A percentile compares a stretch with the other conserved stretches of the same genome.
Conservation (phyloP, 2,329 filamentous ascomycete species). For the Knufia petricola region DNA sequence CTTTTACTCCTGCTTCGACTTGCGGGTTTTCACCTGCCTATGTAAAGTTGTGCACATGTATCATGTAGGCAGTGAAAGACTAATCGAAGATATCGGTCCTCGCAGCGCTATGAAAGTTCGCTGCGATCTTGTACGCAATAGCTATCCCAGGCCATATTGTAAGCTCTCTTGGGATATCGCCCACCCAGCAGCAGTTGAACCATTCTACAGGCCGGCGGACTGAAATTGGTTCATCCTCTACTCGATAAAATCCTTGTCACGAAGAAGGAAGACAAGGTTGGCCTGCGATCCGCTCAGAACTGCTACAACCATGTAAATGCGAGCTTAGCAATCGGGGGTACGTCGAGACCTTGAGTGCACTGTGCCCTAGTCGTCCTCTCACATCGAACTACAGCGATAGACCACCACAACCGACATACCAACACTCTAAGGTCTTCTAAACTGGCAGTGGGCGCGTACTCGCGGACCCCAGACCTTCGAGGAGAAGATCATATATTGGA, state of each 20-base stretch:
- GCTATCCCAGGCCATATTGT: slow-evolving; percentile 10
- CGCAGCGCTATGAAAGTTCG: slow-evolving; percentile 2
- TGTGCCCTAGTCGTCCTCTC: too few relatives aligned
- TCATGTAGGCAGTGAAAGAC: not conserved
- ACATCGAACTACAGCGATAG: not conserved
- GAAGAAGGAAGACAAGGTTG: slow-evolving; percentile 1
- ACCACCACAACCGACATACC: not conserved
- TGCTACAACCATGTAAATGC: slow-evolving; percentile 9
- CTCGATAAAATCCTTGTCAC: not conserved
- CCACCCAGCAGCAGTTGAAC: not conserved
- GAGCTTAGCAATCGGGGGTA: slow-evolving; percentile 3
- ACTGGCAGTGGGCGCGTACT: slow-evolving; percentile 9
- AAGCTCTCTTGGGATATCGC: not conserved
- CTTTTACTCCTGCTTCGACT: too few relatives aligned
- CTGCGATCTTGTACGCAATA: slow-evolving; percentile 7
- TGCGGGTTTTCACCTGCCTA: too few relatives aligned
- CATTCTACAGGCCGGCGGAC: not conserved
- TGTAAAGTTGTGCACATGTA: too few relatives aligned
- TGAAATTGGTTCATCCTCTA: slow-evolving; percentile 2
- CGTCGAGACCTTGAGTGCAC: not conserved
- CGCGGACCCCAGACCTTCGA: slow-evolving; percentile 4
- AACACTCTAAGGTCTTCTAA: slow-evolving; percentile 5
- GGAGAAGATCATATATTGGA: slow-evolving; percentile 10
- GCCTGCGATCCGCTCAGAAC: not conserved
- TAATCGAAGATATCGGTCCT: not conserved